Percentiles rank a stretch among this genome's conserved stretches.
These are phyloP conservation scores for Forsythia viridissima DNA, from an alignment of 257 asterid genomes.

Conservation along the genomic window DNA sequence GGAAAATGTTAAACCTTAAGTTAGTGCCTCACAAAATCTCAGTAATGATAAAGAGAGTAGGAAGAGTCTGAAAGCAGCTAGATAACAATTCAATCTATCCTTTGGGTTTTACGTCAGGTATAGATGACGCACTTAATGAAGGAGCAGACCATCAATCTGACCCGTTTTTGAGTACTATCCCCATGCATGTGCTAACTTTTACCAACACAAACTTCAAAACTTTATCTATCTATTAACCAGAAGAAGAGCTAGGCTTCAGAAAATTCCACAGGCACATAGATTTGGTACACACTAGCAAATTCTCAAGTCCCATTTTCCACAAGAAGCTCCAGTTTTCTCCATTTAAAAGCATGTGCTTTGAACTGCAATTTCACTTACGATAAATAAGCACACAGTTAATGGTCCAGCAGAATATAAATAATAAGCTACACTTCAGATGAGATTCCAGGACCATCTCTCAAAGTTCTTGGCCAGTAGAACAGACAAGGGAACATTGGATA, in stretches of 20 bases:
- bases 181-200: neutral
- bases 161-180: conserved; percentile 12
- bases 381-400: neutral
- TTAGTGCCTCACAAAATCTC: neutral
- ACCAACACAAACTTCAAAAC: conserved; percentile 7
- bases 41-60: neutral
- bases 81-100: neutral
- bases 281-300: neutral
- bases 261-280: neutral
- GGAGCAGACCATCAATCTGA: conserved; percentile 3
- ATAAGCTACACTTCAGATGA: neutral
- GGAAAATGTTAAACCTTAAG: neutral
- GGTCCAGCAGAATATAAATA: neutral
- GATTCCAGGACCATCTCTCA: neutral
- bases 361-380: no score
- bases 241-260: neutral
- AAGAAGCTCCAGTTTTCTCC: neutral
- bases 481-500: neutral
- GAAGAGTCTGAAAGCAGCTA: neutral
- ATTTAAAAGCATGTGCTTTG: no score
- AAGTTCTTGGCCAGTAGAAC: neutral
- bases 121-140: neutral
- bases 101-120: neutral
- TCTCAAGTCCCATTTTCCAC: neutral
- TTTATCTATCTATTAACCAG: neutral